Conservation (phyloP, 306 rosid species). For the Cucurbita pepo region DNA sequence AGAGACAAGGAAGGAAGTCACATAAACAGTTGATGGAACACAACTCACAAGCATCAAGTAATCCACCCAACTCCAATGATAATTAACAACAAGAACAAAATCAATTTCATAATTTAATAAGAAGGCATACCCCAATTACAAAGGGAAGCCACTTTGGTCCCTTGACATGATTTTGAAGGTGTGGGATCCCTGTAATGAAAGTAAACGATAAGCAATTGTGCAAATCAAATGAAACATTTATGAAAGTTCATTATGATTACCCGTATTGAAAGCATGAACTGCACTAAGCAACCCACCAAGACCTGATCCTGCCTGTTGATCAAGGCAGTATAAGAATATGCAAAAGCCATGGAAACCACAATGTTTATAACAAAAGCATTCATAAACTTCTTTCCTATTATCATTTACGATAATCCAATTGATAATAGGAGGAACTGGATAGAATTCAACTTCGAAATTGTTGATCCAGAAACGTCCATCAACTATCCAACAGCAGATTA, state of each 20-base stretch:
- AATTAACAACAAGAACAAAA: background rate
- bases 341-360: background rate
- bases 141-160: conserved; percentile 99
- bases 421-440: background rate
- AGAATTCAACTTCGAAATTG: background rate
- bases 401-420: background rate
- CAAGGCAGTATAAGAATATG: background rate
- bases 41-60: background rate
- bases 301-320: conserved; percentile 67
- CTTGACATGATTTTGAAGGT: conserved; percentile 60
- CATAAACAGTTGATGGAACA: background rate
- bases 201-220: background rate
- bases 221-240: background rate
- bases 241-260: conserved; percentile 5
- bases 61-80: background rate
- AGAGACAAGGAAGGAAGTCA: conserved; percentile 1
- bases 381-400: background rate
- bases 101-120: background rate
- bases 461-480: background rate
- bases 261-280: conserved; percentile 59
- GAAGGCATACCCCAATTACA: conserved; percentile 50
- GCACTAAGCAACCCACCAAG: conserved; percentile 73
- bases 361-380: background rate
- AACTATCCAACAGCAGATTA: background rate
- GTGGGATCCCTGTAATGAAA: conserved; percentile 57